Evolutionary conservation across 352 stramenopile genomes (phyloP), one percentile per base, ranked within the genome.

Genomic region (Phytophthora sp.): DNA sequence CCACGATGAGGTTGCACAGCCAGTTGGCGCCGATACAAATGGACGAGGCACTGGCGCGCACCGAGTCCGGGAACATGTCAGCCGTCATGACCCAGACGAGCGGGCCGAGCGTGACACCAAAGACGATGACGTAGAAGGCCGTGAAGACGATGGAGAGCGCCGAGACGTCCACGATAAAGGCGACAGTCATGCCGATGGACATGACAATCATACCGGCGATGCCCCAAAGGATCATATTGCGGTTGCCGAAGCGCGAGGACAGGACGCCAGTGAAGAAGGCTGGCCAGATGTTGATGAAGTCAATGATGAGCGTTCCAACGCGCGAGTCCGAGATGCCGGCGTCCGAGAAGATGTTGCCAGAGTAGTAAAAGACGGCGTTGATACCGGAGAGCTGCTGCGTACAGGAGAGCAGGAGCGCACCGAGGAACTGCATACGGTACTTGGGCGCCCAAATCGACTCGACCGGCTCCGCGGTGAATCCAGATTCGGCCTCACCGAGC

Each of bases 181-280:
- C 69, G 27, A 90, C 54, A 5, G 77, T 86, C 57, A 89, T 77
- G 31, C 70, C 71, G 21, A 84, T 57, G 7, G 79, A 63, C 26
- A 70, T 76, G 24, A 89, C 26, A 8, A 84, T n/a, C 79, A 90
- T 90, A 21, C 63, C 50, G 7, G 52, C 57, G n/a, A 75, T 63
- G 18, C 77, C 77, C n/a, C 47, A 46, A n/a, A 88, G 64, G 7
- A 90, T 70, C 73, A 90, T 79, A 45, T 53, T 81, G 55, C 80
- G 80, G 46, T 80, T 85, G 29, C 69, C 69, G 38, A 88, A 88
- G 57, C 64, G 68, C 38, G 58, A 71, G 27, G 67, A 65, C 20
- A 88, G 46, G 18, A 79, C 26, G 6, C 74, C 70, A 26, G 61
- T 63, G 55, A 76, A 77, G 53, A 69, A 63, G 35, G 61, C 52